Evolutionary conservation across 73 alveolate genomes (phyloP).

Genomic region (Paramecium sexaurelia): DNA sequence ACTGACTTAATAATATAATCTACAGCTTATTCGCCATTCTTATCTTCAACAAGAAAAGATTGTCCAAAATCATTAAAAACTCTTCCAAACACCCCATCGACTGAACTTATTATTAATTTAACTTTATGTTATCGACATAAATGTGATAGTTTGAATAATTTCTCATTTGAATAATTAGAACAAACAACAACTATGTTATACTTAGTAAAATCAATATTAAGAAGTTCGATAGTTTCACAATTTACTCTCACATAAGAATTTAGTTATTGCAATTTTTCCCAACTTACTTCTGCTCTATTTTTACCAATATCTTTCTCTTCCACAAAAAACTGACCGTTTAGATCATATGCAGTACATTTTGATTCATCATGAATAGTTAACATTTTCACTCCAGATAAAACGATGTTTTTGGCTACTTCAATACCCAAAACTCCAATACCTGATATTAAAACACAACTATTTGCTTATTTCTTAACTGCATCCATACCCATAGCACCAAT

Average conservation of each 20-base stretch:
- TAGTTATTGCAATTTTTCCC: slow-evolving; percentile 80
- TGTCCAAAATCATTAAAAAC: slow-evolving; percentile 92
- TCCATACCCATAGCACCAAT: slow-evolving; percentile 98
- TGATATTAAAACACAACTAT: slow-evolving; percentile 79
- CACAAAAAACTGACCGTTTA: slow-evolving; percentile 89
- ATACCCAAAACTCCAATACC: slow-evolving; percentile 94
- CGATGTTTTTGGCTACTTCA: slow-evolving; percentile 95
- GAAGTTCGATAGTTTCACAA: slow-evolving; percentile 59
- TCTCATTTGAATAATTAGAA: slow-evolving; percentile 59
- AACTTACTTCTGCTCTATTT: slow-evolving; percentile 85
- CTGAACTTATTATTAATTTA: slow-evolving; percentile 79
- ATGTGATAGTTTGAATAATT: slow-evolving; percentile 68
- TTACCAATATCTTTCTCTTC: slow-evolving; percentile 79
- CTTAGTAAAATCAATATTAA: slow-evolving; percentile 80
- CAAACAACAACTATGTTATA: slow-evolving; percentile 46
- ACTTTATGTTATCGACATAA: slow-evolving; percentile 80
- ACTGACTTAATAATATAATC: slow-evolving; percentile 83
- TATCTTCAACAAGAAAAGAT: slow-evolving; percentile 88
- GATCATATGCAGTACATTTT: slow-evolving; percentile 67
- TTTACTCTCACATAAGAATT: slow-evolving; percentile 91
- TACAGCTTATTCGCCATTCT: slow-evolving; percentile 92
- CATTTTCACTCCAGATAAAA: slow-evolving; percentile 93
- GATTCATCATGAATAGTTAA: slow-evolving; percentile 84
- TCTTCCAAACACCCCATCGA: slow-evolving; percentile 86
- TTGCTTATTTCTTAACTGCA: slow-evolving; percentile 91